Base-by-base conservation (phyloP, 75 land plant genomes). In the Isoetes taiwanensis region DNA sequence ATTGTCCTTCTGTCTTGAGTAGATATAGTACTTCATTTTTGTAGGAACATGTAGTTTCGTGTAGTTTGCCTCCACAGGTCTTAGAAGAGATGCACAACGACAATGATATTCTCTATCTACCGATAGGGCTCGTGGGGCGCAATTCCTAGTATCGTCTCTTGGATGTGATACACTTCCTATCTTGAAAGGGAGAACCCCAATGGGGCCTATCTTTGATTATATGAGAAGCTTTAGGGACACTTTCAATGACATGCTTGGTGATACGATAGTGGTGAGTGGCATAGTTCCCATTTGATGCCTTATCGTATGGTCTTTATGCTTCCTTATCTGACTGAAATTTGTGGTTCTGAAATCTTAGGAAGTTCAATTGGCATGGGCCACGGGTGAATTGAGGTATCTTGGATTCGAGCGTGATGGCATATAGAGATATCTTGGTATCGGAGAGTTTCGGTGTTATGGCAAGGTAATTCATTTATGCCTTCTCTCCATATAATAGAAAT, bases 101-200 rank as follows among this genome's bases (percentile, higher is more conserved):
- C 25, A 16, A 16, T 6, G 50, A 46, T n/a, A 46, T 46, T 5
- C 21, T 46, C n/a, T 46, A 46, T n/a, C 16, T n/a, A 86, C 95
- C 30, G 97, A 91, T 53, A 73, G 64, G 59, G 50, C 72, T 28
- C 19, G 85, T 85, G 5, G 62, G 82, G 53, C 74, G 97, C 32
- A 86, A 91, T 61, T 70, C 71, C 0, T 93, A 91, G 62, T 91
- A 84, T 64, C 66, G 14, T 86, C 94, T 4, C 69, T 91, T 34
- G 94, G 95, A 8, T 81, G 89, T 43, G 97, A 91, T 50, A 39
- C 46, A 3, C 2, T 91, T 19, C 89, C 97, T 4, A 76, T 80
- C 10, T 67, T 91, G 25, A 69, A 83, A 52, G 97, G 95, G 54
- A 74, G 95, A 61, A 80, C 97, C 1, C 97, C 97, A 0, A 71